Conservation (phyloP, 2,329 filamentous ascomycete genomes). For the Monilinia polystroma region DNA sequence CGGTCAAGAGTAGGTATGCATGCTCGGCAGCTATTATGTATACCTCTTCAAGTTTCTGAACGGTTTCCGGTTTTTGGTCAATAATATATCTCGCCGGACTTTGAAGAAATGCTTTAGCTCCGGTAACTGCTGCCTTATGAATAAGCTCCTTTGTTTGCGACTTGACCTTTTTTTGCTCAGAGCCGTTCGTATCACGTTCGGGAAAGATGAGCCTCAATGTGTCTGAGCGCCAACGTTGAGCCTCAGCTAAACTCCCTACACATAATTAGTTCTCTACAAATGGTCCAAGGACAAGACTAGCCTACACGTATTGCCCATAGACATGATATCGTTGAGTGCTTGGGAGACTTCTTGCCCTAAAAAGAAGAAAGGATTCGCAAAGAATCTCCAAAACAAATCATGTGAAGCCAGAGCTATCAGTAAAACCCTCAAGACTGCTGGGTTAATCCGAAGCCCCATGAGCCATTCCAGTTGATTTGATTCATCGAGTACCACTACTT, state of each 20-base stretch:
- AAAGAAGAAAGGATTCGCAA: neutral
- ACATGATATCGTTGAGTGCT: neutral
- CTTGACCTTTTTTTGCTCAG: neutral
- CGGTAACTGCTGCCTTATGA: neutral
- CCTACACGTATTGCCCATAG: neutral
- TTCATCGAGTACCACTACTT: neutral
- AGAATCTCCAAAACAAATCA: neutral
- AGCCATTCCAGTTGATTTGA: neutral
- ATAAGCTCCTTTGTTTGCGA: neutral
- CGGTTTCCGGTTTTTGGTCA: neutral
- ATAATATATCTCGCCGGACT: neutral
- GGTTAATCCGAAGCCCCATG: rapidly evolving
- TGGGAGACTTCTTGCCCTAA: neutral
- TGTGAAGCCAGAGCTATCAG: neutral
- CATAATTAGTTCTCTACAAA: neutral
- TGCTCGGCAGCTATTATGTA: neutral
- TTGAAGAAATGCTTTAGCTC: neutral
- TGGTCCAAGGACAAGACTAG: neutral
- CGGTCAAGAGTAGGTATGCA: neutral
- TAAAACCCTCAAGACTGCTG: rapidly evolving
- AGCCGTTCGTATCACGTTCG: no score
- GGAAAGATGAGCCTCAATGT: neutral
- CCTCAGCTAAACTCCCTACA: neutral
- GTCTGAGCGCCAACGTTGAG: neutral
- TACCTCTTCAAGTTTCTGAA: neutral